Evolutionary conservation across 2,329 filamentous ascomycete species (phyloP).

Genomic region (Berkeleyomyces basicola): DNA sequence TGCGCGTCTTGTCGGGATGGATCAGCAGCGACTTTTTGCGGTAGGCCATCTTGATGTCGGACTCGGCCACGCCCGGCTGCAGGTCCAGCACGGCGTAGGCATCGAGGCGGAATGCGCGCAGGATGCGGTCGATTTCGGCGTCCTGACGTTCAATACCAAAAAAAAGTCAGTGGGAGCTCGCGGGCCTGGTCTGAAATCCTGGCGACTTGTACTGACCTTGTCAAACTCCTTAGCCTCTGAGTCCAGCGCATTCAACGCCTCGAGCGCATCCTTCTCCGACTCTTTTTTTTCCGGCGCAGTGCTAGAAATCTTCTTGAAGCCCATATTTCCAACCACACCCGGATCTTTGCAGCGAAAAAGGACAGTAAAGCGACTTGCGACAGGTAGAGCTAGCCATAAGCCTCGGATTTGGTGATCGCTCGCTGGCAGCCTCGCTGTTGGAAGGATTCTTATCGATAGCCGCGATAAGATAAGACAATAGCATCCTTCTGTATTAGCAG

Average conservation of each 20-base stretch:
- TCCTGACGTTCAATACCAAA: slow-evolving; percentile 37
- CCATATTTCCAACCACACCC: slow-evolving; percentile 1
- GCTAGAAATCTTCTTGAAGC: slow-evolving; percentile 15
- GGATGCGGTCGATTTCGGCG: slow-evolving; percentile 86
- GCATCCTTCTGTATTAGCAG: background rate
- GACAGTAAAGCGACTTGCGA: background rate
- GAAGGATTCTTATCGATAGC: slow-evolving; percentile 6
- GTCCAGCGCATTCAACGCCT: slow-evolving; percentile 66
- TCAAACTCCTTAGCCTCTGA: slow-evolving; percentile 78
- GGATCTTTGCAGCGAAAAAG: background rate
- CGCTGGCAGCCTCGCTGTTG: background rate
- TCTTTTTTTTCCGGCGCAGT: slow-evolving; percentile 27
- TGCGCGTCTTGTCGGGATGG: slow-evolving; percentile 94
- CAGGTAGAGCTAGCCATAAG: background rate
- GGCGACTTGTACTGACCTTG: slow-evolving; percentile 40
- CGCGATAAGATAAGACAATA: slow-evolving; percentile 3
- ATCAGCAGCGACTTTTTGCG: slow-evolving; percentile 98
- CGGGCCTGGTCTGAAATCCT: background rate
- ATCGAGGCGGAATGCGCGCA: slow-evolving; percentile 67
- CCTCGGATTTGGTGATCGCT: background rate
- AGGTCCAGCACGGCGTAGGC: slow-evolving; percentile 88
- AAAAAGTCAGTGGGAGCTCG: background rate
- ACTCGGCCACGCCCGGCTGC: slow-evolving; percentile 85
- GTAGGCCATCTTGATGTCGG: slow-evolving; percentile 87
- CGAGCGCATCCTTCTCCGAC: slow-evolving; percentile 33